Evolutionary conservation across 441 rosid species (phyloP).

Genomic region (Populus hybrid): DNA sequence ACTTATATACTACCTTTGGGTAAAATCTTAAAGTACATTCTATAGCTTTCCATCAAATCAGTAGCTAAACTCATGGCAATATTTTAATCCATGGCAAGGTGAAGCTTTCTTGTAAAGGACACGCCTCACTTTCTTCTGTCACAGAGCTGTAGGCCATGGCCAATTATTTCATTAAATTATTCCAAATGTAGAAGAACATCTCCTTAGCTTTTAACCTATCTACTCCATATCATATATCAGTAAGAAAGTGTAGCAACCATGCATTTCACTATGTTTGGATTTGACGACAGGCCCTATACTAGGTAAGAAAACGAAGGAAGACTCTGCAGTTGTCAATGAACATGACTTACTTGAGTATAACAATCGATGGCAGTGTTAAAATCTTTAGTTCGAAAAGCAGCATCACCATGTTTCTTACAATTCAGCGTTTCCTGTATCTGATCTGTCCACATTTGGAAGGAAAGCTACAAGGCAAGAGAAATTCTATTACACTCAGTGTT

Average conservation of each 20-base stretch:
- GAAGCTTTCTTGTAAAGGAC: neutral
- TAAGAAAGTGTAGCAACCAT: neutral
- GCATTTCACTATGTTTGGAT: neutral
- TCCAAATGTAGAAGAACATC: neutral
- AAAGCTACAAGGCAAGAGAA: slow-evolving; percentile 57
- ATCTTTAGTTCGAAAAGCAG: slow-evolving; percentile 78
- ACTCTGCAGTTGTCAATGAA: neutral
- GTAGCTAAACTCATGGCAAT: neutral
- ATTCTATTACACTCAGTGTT: neutral
- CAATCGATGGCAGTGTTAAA: slow-evolving; percentile 62
- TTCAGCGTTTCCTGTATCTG: slow-evolving; percentile 90
- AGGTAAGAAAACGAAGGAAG: neutral
- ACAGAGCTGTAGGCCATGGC: neutral
- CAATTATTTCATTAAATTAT: neutral
- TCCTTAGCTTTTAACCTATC: neutral
- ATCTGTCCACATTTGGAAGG: slow-evolving; percentile 88
- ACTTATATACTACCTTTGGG: neutral
- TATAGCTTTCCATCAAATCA: neutral
- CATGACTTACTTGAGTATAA: slow-evolving; percentile 66
- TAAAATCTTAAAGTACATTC: neutral
- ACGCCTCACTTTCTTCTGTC: neutral
- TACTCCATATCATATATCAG: neutral
- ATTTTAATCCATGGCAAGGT: neutral
- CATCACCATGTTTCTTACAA: slow-evolving; percentile 80
- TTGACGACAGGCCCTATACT: neutral